These are phyloP conservation scores for Gymnopilus junonius DNA, from an alignment of 768 basidiomycete genomes.

Conservation along the genomic window DNA sequence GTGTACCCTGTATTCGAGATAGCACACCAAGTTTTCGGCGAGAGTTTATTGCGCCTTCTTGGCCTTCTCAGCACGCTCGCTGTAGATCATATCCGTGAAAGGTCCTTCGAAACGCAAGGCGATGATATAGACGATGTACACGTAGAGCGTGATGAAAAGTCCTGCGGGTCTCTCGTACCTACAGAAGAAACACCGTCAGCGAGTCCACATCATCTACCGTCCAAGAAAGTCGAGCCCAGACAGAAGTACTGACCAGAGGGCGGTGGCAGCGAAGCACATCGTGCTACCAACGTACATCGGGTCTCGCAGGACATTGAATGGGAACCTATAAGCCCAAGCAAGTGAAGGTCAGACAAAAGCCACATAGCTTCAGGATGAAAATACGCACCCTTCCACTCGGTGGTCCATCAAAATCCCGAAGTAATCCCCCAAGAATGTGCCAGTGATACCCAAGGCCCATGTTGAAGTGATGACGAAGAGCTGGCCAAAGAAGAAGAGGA, in stretches of 20 bases:
- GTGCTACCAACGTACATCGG: slow-evolving; percentile 99
- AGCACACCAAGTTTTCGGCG: background rate
- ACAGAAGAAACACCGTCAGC: slow-evolving; percentile 3
- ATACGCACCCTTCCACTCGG: slow-evolving; percentile 74
- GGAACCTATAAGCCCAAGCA: slow-evolving; percentile 57
- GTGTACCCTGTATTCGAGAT: background rate
- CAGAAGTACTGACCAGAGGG: slow-evolving; percentile 71
- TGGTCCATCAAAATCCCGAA: slow-evolving; percentile 88
- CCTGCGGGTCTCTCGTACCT: slow-evolving; percentile 91
- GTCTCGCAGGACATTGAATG: slow-evolving; percentile 90
- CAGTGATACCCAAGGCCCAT: slow-evolving; percentile 90
- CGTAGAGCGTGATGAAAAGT: slow-evolving; percentile 76
- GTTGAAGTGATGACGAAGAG: slow-evolving; percentile 88
- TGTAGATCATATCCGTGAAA: slow-evolving; percentile 85
- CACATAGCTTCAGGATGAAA: background rate
- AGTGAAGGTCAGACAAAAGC: background rate
- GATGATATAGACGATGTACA: slow-evolving; percentile 82
- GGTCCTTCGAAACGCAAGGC: slow-evolving; percentile 91
- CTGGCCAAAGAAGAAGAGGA: slow-evolving; percentile 74
- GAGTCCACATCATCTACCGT: too few relatives aligned
- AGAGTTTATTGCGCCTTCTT: slow-evolving; percentile 28
- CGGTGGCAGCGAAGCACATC: slow-evolving; percentile 83
- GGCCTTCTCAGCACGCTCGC: slow-evolving; percentile 49
- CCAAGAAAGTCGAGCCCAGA: background rate
- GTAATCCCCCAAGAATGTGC: slow-evolving; percentile 88